phyloP scores from a whole-genome alignment of 192 early-diverging fungal genomes.

The Allomyces macrogynus region DNA sequence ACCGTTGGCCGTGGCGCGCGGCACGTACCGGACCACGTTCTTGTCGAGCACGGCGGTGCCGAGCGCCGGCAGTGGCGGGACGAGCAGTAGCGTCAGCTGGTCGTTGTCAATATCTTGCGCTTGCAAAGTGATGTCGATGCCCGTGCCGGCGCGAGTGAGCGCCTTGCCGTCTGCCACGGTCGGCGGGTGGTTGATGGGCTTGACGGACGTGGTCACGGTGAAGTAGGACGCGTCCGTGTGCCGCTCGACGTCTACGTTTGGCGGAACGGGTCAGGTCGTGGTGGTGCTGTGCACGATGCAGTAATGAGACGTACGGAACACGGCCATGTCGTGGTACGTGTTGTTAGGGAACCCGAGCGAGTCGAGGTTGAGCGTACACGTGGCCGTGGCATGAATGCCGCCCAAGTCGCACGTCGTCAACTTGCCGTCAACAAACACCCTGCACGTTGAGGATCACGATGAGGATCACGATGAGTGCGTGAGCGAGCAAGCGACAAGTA shows the following conservation, averaged over 20 bases:
- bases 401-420: constrained; percentile 4
- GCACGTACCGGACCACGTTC: too few species aligned
- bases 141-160: not conserved
- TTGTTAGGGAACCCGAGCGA: not conserved
- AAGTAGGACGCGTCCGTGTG: not conserved
- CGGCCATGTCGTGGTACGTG: not conserved
- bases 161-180: not conserved
- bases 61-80: too few species aligned
- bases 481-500: not conserved
- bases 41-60: too few species aligned
- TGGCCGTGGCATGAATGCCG: not conserved
- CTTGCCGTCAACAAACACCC: not conserved
- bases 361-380: constrained; percentile 1
- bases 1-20: too few species aligned
- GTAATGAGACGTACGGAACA: not conserved
- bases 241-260: not conserved
- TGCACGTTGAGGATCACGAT: not conserved
- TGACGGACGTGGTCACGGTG: not conserved
- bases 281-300: too few species aligned
- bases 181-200: not conserved
- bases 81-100: too few species aligned
- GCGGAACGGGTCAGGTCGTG: too few species aligned
- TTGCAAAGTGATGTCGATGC: too few species aligned
- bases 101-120: too few species aligned
- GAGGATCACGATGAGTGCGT: too few species aligned